Evolutionary conservation across 768 basidiomycete species (phyloP), one percentile per base, ranked within the genome.

Genomic region (Rhodotorula kratochvilovae): DNA sequence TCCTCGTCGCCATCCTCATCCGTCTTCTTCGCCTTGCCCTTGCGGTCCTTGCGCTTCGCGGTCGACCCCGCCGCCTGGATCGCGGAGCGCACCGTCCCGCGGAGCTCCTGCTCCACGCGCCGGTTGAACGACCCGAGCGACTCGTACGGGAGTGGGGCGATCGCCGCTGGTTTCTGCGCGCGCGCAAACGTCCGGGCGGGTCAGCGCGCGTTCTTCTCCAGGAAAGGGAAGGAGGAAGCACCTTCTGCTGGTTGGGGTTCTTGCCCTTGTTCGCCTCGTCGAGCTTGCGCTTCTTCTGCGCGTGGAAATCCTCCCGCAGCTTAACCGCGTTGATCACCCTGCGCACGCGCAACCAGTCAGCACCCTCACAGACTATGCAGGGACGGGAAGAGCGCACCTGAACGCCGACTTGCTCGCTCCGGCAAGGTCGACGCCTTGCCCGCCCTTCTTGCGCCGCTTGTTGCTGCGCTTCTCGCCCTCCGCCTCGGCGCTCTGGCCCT

Each of bases 71-170:
- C 61, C 1, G 54, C 66, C 27, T 63, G 60, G 57, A 74, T 74
- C 21, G 69, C 70, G 3, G 57, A 31, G 56, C 70, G 67, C 59
- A 74, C 70, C 5, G 54, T 25, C 16, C 54, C 36, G 25, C 73
- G 66, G 59, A 74, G 65, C 54, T 67, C 73, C 51, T 71, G 66
- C 60, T 74, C 73, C 54, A 74, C 73, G 29, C 73, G 66, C 23
- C 67, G 69, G 67, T 74, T 74, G 67, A 74, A 74, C 45, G 73
- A 61, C 13, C 66, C 31, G 45, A 74, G 67, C n/a, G 73, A 74
- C 39, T 74, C 73, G 67, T 74, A 66, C 15, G 73, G 73, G 12
- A 74, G 63, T 6, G 67, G 64, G 21, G 50, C 15, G 12, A 63
- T 12, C n/a, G 61, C 31, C 8, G 63, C 12, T n/a, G 39, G 31